Conservation (phyloP, 768 basidiomycete species). For the Paxillus involutus region DNA sequence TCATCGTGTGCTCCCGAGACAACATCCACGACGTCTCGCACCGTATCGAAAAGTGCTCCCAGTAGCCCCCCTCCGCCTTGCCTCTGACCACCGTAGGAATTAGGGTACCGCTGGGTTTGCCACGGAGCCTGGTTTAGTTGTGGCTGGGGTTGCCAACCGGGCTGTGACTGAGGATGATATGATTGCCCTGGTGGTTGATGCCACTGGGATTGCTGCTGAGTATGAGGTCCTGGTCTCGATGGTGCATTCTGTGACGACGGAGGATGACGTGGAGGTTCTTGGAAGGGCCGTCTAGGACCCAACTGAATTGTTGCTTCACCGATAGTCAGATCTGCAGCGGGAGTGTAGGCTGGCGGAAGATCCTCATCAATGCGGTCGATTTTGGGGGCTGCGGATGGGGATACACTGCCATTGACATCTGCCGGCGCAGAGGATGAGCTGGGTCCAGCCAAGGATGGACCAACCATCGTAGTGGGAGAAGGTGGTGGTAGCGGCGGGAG, state of each 20-base stretch:
- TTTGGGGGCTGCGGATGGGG: background rate
- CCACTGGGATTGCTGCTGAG: background rate
- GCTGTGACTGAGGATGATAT: constrained; percentile 1
- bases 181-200: constrained; percentile 1
- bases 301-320: constrained; percentile 66
- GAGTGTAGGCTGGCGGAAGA: constrained; percentile 70
- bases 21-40: constrained; percentile 27
- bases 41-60: constrained; percentile 24
- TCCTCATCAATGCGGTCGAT: constrained; percentile 44
- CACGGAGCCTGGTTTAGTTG: constrained; percentile 15
- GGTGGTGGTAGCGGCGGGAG: constrained; percentile 5
- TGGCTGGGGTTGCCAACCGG: constrained; percentile 17
- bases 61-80: constrained; percentile 23
- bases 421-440: background rate
- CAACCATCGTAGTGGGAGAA: background rate
- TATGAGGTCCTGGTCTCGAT: background rate
- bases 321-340: constrained; percentile 45
- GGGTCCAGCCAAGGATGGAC: background rate
- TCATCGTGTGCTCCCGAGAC: constrained; percentile 27
- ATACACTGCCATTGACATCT: background rate
- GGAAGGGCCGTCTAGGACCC: constrained; percentile 66
- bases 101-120: constrained; percentile 18
- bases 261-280: constrained; percentile 34
- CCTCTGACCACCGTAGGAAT: constrained; percentile 1
- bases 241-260: background rate